phyloP scores from a whole-genome alignment of 768 basidiomycete genomes.

The Leucocoprinus leucothites region DNA sequence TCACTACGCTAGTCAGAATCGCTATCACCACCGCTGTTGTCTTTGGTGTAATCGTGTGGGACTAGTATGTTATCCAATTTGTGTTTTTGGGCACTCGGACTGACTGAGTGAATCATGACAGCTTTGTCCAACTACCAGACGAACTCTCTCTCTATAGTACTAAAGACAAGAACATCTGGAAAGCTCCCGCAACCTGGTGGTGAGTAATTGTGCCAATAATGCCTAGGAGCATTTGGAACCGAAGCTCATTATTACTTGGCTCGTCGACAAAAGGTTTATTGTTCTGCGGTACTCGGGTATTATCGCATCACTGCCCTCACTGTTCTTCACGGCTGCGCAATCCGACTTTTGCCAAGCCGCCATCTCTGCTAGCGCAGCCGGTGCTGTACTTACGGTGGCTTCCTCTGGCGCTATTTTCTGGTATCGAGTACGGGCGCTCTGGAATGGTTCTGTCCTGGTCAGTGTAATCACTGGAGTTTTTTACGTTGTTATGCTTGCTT shows the following conservation, averaged over 20 bases:
- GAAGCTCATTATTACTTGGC: background rate
- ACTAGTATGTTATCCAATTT: background rate
- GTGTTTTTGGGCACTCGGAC: background rate
- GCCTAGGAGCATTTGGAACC: background rate
- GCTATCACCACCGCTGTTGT: conserved; percentile 6
- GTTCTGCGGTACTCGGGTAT: conserved; percentile 6
- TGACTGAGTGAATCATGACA: background rate
- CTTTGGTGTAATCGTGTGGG: conserved; percentile 6
- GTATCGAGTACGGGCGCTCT: conserved; percentile 6
- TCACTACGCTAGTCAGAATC: background rate
- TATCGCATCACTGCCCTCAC: conserved; percentile 3
- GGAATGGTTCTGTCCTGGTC: conserved; percentile 2
- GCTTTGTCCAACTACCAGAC: conserved; percentile 6
- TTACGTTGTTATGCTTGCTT: conserved; percentile 7
- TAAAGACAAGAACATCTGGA: conserved; percentile 4
- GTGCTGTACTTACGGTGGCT: conserved; percentile 4
- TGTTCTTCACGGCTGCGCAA: conserved; percentile 6
- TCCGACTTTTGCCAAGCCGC: conserved; percentile 1
- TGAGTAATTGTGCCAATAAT: background rate
- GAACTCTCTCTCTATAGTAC: conserved; percentile 4
- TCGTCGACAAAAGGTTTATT: background rate
- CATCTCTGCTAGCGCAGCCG: background rate
- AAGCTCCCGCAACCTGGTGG: conserved; percentile 7
- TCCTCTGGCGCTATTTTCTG: conserved; percentile 8
- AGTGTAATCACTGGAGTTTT: background rate